Evolutionary conservation across 2,329 filamentous ascomycete genomes (phyloP), one percentile per base, ranked within the genome.

Genomic region (Cladobotryum protrusum): DNA sequence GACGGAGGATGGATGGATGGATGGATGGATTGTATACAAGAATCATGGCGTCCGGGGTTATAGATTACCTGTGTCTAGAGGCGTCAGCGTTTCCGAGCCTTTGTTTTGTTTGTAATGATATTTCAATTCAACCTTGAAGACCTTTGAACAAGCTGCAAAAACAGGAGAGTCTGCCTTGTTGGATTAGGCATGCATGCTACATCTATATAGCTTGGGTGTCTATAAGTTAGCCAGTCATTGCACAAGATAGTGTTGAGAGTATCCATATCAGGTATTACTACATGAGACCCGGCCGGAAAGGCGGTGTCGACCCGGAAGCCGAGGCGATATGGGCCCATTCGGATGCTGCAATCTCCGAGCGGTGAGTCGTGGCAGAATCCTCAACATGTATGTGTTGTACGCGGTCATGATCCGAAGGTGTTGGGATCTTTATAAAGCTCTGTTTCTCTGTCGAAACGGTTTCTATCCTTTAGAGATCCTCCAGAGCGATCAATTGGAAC

Each of bases 11-110:
- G 77, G 24, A 29, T 29, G 24, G 24, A 24, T 24, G 20, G 20
- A 24, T 24, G 20, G 20, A 29, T 29, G 76, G 67, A 4, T 71
- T 68, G 47, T 71, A 74, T 43, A 63, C 67, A 56, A 67, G 63
- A 19, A 61, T 58, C 34, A 53, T 63, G 37, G 55, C 58, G 6
- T 72, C 61, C 3, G 72, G 73, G 44, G 72, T 66, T 3, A 72
- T 72, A 34, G 69, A 71, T 18, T 72, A 18, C n/a, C n/a, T 39
- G 5, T 39, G 36, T 48, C 41, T 44, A 35, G 45, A 43, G 50
- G 50, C 50, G 45, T 48, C 45, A 46, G 50, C 50, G 45, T 52
- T 48, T 45, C 15, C 24, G 24, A 29, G 24, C 24, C 24, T 29
- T 29, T 29, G 24, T 29, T 29, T 29, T 6, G 2, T 29, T 29